A percentile compares a stretch with the other conserved stretches of the same genome.
phyloP scores from a whole-genome alignment of 352 stramenopile genomes.

The Sclerospora graminicola region DNA sequence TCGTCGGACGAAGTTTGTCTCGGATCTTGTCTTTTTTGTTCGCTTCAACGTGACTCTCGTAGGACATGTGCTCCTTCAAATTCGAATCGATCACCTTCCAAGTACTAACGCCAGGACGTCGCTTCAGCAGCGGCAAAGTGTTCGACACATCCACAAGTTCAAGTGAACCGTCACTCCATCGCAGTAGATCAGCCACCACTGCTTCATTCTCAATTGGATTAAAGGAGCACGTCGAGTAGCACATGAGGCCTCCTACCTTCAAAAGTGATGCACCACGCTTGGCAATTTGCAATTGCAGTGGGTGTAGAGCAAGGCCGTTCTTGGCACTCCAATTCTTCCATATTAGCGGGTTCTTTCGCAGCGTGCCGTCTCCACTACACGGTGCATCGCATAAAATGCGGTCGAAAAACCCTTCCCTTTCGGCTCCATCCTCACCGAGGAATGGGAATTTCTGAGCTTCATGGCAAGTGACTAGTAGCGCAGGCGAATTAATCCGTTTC shows the following conservation, averaged over 20 bases:
- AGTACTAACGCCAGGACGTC: constrained; percentile 72
- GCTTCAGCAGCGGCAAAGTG: constrained; percentile 74
- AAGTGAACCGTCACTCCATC: constrained; percentile 81
- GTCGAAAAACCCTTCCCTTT: constrained; percentile 90
- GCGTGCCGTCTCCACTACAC: constrained; percentile 96
- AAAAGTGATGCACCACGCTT: constrained; percentile 87
- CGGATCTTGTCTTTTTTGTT: constrained; percentile 56
- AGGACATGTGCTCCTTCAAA: constrained; percentile 68
- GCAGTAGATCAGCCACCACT: constrained; percentile 94
- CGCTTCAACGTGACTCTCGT: constrained; percentile 48
- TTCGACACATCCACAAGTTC: constrained; percentile 88
- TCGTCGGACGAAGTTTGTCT: constrained; percentile 73
- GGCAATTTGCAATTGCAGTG: constrained; percentile 93
- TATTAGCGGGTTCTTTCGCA: constrained; percentile 96
- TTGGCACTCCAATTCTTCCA: constrained; percentile 91
- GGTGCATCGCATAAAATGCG: constrained; percentile 97
- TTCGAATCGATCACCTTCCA: constrained; percentile 92
- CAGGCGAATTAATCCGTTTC: constrained; percentile 92
- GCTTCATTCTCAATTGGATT: constrained; percentile 99
- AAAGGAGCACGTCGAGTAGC: constrained; percentile 97
- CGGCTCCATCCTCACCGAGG: constrained; percentile 49
- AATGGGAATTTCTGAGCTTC: constrained; percentile 94
- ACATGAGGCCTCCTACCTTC: constrained; percentile 89
- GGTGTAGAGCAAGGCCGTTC: constrained; percentile 89
- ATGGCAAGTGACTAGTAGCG: constrained; percentile 92